phyloP scores from a whole-genome alignment of 805 yeast genomes.

The Candida argentea region DNA sequence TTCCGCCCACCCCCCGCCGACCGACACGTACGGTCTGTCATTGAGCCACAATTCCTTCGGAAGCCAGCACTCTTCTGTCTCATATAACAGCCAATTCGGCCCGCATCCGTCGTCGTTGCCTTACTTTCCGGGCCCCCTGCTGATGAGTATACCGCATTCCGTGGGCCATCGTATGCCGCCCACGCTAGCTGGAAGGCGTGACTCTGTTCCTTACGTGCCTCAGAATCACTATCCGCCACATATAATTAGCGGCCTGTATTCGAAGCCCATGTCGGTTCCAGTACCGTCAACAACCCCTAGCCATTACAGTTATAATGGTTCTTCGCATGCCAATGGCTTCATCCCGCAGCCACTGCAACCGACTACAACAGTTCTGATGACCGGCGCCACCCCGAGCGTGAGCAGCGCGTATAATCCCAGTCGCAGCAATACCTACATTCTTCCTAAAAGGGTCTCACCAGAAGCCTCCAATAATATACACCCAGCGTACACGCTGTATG shows the following conservation, averaged over 20 bases:
- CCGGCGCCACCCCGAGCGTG: no score
- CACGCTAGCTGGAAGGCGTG: conserved; percentile 3
- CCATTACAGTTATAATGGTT: no score
- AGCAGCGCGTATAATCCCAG: no score
- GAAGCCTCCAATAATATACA: conserved; percentile 17
- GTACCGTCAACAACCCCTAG: no score
- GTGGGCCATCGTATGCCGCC: conserved; percentile 1
- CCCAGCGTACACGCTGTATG: conserved; percentile 34
- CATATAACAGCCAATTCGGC: no score
- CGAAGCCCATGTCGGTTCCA: conserved; percentile 30
- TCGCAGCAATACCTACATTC: not conserved
- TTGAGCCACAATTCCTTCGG: conserved; percentile 1
- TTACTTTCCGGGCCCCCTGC: conserved; percentile 1
- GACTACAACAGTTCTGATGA: not conserved
- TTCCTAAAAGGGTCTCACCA: conserved; percentile 1
- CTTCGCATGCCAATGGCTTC: no score
- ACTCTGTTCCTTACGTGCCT: conserved; percentile 23
- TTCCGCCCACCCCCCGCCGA: conserved; percentile 1
- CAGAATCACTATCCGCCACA: conserved; percentile 36
- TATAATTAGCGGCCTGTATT: conserved; percentile 31
- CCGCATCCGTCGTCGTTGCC: no score
- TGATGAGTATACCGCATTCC: conserved; percentile 1
- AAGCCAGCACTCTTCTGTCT: no score
- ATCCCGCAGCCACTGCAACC: not conserved
- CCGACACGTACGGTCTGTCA: not conserved